Base-by-base conservation (phyloP, 1,139 yeast genomes). In the Hansenula sp. region DNA sequence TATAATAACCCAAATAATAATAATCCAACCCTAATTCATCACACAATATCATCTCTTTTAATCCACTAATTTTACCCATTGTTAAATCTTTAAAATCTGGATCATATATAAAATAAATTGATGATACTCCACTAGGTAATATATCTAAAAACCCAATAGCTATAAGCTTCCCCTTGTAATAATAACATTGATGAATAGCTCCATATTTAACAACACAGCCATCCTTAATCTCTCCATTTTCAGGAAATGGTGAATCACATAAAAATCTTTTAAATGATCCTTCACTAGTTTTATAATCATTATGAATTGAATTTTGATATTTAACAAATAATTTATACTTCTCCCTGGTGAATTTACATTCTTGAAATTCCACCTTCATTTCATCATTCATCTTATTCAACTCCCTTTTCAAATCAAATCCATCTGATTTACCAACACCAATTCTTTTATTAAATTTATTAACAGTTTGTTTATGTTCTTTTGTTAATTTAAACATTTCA, bases 31-130 rank as follows among this genome's bases (percentile, higher is more conserved):
- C 53, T 12, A 64, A 53, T 26, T 61, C 58, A 6, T 53, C 36
- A 2, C 68, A 48, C 29, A 86, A 59, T 5, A 77, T 69, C 37
- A 87, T 65, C 54, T 90, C 97, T 30, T 86, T 62, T 26, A 88
- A 53, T 0, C 88, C 94, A 43, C 90, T 79, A 2, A 89, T 59
- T 25, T 87, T 85, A 0, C 97, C 97, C 30, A 89, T 61, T 0
- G 89, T 82, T 46, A 82, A 64, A 42, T 77, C 70, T 2, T 82
- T 79, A 57, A 71, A 82, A 45, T 79, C 90, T 0, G 95, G 95
- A 56, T 89, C 94, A 87, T 95, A 88, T 16, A 89, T 78, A 54
- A 89, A 84, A 56, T 89, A 90, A 1, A 90, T 92, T 0, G 95
- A 82, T 0, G 96, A 87, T 0, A 90, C 61, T 0, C 90, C 84